Evolutionary conservation across 1,284 basidiomycete genomes (phyloP).

Genomic region (Ceratobasidium sp.): DNA sequence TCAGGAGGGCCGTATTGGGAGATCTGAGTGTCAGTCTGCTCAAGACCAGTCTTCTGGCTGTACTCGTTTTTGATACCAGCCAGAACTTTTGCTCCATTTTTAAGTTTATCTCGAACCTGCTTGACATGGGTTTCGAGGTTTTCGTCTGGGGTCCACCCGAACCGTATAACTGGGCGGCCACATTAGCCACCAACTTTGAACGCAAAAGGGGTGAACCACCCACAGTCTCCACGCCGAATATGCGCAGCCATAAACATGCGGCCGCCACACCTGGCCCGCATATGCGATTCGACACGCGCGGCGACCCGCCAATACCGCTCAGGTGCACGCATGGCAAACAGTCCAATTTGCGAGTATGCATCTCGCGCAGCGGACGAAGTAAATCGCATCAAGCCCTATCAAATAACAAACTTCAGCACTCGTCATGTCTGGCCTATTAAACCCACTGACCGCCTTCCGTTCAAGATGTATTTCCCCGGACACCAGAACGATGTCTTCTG

Average conservation of each 20-base stretch:
- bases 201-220: slow-evolving; percentile 34
- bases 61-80: slow-evolving; percentile 40
- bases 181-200: neutral
- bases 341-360: slow-evolving; percentile 55
- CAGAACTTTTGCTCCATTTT: slow-evolving; percentile 53
- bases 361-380: slow-evolving; percentile 53
- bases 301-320: slow-evolving; percentile 54
- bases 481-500: slow-evolving; percentile 56
- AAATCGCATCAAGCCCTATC: slow-evolving; percentile 58
- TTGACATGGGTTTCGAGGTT: slow-evolving; percentile 53
- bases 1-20: slow-evolving; percentile 37
- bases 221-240: slow-evolving; percentile 61
- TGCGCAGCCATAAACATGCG: slow-evolving; percentile 61
- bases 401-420: neutral
- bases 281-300: slow-evolving; percentile 54
- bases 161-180: neutral
- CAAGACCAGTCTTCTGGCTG: slow-evolving; percentile 40
- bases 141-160: slow-evolving; percentile 11
- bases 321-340: slow-evolving; percentile 55
- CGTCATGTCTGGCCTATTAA: neutral
- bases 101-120: slow-evolving; percentile 55
- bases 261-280: slow-evolving; percentile 54
- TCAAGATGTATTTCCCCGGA: slow-evolving; percentile 57
- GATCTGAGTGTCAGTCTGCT: slow-evolving; percentile 23
- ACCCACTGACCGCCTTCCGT: too few relatives aligned